Base-by-base conservation (phyloP, 2,329 filamentous ascomycete genomes). In the Xylaria sp. region DNA sequence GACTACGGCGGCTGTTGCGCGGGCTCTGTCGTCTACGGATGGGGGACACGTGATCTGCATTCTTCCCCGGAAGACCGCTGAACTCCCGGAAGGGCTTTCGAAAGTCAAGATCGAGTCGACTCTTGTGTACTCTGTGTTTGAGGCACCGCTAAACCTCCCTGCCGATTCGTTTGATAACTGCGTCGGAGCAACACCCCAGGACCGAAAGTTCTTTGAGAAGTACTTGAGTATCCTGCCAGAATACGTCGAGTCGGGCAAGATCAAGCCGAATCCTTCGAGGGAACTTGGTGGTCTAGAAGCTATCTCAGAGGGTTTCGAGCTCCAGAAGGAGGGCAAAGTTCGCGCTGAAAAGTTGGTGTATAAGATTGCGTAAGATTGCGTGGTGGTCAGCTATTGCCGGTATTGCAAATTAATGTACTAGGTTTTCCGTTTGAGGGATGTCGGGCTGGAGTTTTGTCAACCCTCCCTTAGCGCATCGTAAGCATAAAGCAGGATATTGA, bases 321-420 rank as follows among this genome's bases (percentile, higher is more conserved):
- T 67, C 54, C 72, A 74, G 31, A 37, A 67, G 38, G 62, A 71
- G 52, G 71, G 73, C 37, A 71, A 67, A 38, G 68, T 75, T 43
- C 72, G 70, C 37, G 72, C 72, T 0, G 71, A 75, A 68, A 75
- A 75, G 61, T 51, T 75, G 5, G 70, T 75, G 5, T 75, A 75
- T 55, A 74, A 71, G 63, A 65, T 75, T 47, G 47, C 31, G n/a
- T 47, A 19, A 47, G 25, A 31, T 33, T 1, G n/a, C 13, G 27
- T 33, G 59, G 17, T 23, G 29, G 7, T 33, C 31, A 25, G 7
- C 8, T 29, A 5, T 29, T 33, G 6, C 6, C 11, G 6, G 29
- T 11, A 33, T 33, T 6, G 11, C 6, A 33, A 33, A 33, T n/a
- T n/a, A n/a, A n/a, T n/a, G n/a, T n/a, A n/a, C n/a, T n/a, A n/a